Percentiles rank a stretch among this genome's conserved stretches.
phyloP scores from a whole-genome alignment of 2,329 filamentous ascomycete genomes.

The Fusarium sp. region DNA sequence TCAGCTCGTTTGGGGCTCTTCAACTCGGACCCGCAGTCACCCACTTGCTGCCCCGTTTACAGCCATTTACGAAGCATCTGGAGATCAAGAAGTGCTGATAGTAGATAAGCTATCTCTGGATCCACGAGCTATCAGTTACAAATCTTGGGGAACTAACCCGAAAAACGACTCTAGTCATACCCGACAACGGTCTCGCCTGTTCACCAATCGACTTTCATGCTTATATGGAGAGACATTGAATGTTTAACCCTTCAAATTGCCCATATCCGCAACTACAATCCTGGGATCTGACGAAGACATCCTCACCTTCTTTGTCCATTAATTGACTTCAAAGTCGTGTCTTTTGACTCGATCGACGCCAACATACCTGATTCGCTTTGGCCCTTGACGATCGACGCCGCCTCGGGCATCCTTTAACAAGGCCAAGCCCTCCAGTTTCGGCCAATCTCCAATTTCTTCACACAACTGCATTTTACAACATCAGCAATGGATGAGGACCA shows the following conservation, averaged over 20 bases:
- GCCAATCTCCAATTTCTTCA: slow-evolving; percentile 5
- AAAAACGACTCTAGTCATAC: slow-evolving; percentile 29
- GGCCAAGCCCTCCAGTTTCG: not conserved
- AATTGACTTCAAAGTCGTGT: not conserved
- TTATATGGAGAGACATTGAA: slow-evolving; percentile 8
- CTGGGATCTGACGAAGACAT: not conserved
- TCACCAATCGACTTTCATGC: slow-evolving; percentile 10
- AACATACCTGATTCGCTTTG: slow-evolving; percentile 14
- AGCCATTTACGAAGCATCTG: slow-evolving; percentile 31
- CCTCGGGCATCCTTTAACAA: slow-evolving; percentile 5
- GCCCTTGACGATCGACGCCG: slow-evolving; percentile 8
- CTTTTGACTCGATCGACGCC: slow-evolving; percentile 5
- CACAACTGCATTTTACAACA: slow-evolving; percentile 13
- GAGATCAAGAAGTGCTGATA: slow-evolving; percentile 38
- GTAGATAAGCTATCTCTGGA: slow-evolving; percentile 45
- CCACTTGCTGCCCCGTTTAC: slow-evolving; percentile 21
- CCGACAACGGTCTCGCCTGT: slow-evolving; percentile 31
- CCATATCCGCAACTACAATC: slow-evolving; percentile 1
- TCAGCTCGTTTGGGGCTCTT: slow-evolving; percentile 19
- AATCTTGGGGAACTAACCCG: slow-evolving; percentile 32
- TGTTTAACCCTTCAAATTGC: slow-evolving; percentile 23
- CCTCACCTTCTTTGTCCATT: not conserved
- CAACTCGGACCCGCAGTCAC: slow-evolving; percentile 33
- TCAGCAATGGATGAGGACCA: slow-evolving; percentile 66
- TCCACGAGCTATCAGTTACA: slow-evolving; percentile 34